Evolutionary conservation across 2,329 filamentous ascomycete genomes (phyloP).

Genomic region (Rhynchosporium agropyri): DNA sequence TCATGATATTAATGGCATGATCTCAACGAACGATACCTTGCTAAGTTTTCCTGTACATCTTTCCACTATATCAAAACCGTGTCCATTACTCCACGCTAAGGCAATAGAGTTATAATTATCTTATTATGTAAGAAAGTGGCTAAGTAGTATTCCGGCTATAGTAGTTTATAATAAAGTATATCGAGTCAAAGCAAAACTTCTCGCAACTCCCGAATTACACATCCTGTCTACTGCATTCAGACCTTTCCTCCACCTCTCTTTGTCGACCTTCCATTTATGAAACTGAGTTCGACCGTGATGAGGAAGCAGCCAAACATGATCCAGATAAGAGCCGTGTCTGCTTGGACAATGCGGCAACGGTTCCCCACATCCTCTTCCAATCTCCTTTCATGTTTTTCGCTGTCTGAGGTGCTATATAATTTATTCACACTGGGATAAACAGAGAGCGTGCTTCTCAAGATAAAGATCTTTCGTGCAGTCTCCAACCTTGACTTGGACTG

Average conservation of each 20-base stretch:
- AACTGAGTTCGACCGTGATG: slow-evolving; percentile 26
- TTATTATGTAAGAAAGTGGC: no score
- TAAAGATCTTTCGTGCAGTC: slow-evolving; percentile 28
- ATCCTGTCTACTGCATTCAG: slow-evolving; percentile 13
- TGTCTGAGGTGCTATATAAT: not conserved
- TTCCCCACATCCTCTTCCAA: slow-evolving; percentile 16
- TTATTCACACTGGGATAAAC: slow-evolving; percentile 23
- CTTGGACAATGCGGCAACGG: slow-evolving; percentile 33
- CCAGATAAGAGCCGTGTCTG: slow-evolving; percentile 37
- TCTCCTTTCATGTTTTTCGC: not conserved
- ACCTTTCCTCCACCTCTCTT: slow-evolving; percentile 32
- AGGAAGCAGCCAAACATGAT: slow-evolving; percentile 31
- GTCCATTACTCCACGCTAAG: no score
- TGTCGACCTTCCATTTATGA: slow-evolving; percentile 26
- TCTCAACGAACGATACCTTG: no score
- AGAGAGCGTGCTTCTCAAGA: slow-evolving; percentile 21
- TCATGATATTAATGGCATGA: no score
- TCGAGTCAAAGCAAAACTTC: no score
- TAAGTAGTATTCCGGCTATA: no score
- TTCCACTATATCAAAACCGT: no score
- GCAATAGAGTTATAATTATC: no score
- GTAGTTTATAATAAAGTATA: no score
- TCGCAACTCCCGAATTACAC: not conserved
- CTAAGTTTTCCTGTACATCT: no score
- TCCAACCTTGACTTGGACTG: slow-evolving; percentile 32